Conservation (phyloP, 331 rosid genomes). For the Stylosanthes scabra region DNA sequence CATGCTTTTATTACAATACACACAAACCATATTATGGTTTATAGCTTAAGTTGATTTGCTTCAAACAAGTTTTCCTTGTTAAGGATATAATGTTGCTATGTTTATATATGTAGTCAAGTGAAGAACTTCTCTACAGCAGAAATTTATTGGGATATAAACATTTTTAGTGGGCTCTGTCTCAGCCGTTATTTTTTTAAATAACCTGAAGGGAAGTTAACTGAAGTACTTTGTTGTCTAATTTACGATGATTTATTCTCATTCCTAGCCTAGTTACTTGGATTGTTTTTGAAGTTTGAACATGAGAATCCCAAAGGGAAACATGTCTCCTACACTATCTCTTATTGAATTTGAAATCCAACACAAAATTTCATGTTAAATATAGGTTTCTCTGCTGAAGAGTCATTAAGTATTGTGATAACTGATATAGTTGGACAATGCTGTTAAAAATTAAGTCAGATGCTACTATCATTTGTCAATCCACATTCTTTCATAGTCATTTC, state of each 20-base stretch:
- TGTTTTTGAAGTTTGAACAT: not conserved
- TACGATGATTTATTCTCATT: conserved; percentile 13
- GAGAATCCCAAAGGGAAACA: not conserved
- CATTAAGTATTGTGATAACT: not conserved
- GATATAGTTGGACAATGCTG: conserved; percentile 3
- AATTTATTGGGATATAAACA: not conserved
- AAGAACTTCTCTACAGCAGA: not conserved
- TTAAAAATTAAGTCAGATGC: conserved; percentile 21
- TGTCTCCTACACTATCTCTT: conserved; percentile 2
- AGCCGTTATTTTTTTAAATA: conserved; percentile 1
- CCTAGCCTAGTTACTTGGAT: conserved; percentile 8
- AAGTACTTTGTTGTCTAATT: conserved; percentile 13
- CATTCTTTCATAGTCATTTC: conserved; percentile 24
- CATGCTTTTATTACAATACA: not conserved
- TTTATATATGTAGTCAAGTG: conserved; percentile 18
- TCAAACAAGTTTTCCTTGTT: conserved; percentile 1
- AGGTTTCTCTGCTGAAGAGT: not conserved
- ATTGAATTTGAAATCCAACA: conserved; percentile 14
- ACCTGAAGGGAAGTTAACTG: not conserved
- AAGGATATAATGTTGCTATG: not conserved
- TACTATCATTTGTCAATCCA: conserved; percentile 13
- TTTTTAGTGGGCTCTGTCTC: not conserved
- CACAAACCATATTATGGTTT: not conserved
- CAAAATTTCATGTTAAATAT: conserved; percentile 4
- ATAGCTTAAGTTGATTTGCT: conserved; percentile 18